Conservation (phyloP, 805 yeast genomes). For the Teunomyces funiuensis region DNA sequence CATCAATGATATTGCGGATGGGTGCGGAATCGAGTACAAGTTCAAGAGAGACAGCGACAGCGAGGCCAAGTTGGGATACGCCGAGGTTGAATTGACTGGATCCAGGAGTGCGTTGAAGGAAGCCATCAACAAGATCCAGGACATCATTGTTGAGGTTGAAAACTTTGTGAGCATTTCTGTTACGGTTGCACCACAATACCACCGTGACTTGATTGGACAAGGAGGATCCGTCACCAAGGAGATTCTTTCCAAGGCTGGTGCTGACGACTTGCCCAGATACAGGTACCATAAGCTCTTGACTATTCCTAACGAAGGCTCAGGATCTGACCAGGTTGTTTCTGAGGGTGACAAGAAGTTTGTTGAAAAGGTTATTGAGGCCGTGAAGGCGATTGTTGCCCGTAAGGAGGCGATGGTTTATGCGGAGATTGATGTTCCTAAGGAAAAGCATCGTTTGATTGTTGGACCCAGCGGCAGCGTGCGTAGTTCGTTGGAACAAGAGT, state of each 20-base stretch:
- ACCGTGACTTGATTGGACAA: constrained; percentile 74
- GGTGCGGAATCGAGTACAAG: constrained; percentile 58
- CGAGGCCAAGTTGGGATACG: constrained; percentile 49
- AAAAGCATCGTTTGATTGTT: constrained; percentile 71
- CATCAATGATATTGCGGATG: constrained; percentile 76
- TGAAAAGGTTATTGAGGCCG: constrained; percentile 58
- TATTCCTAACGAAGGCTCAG: constrained; percentile 68
- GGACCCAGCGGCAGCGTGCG: constrained; percentile 82
- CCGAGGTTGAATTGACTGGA: constrained; percentile 73
- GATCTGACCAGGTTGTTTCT: constrained; percentile 56
- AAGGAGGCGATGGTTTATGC: constrained; percentile 60
- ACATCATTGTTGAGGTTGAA: constrained; percentile 62
- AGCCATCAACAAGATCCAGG: constrained; percentile 63
- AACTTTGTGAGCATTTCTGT: constrained; percentile 59
- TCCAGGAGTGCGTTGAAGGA: constrained; percentile 70
- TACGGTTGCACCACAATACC: constrained; percentile 71
- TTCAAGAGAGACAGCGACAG: constrained; percentile 41
- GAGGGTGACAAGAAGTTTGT: constrained; percentile 79
- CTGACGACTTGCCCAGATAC: constrained; percentile 42
- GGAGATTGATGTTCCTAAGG: constrained; percentile 60
- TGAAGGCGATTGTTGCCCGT: constrained; percentile 61
- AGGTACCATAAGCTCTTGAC: constrained; percentile 58
- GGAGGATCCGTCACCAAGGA: constrained; percentile 73
- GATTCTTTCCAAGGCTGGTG: constrained; percentile 77
- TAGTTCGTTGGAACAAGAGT: constrained; percentile 69